Conservation (phyloP, 176 grass and related monocot genomes). For the Saccharum officinarum region DNA sequence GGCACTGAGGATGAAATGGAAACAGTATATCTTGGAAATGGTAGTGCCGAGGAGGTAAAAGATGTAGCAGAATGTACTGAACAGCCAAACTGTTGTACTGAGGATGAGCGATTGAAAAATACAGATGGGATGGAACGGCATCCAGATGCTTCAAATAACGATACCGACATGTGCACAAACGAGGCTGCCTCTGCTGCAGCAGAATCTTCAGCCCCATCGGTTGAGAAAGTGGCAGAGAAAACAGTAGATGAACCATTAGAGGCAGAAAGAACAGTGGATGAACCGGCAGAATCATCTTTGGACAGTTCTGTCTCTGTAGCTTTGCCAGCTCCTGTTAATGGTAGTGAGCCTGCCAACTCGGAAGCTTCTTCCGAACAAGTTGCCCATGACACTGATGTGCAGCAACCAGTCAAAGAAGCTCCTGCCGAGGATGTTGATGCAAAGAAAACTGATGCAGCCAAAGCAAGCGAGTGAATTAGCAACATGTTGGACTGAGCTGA, state of each 20-base stretch:
- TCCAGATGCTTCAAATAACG: constrained; percentile 33
- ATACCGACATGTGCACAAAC: constrained; percentile 40
- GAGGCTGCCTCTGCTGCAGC: constrained; percentile 30
- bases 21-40: constrained; percentile 41
- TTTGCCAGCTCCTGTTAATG: constrained; percentile 29
- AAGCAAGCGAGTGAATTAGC: constrained; percentile 40
- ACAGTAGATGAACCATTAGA: constrained; percentile 23
- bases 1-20: constrained; percentile 49
- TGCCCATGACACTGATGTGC: neutral
- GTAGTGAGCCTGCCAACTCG: neutral
- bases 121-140: constrained; percentile 18
- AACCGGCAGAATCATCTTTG: constrained; percentile 10
- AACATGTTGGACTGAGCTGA: constrained; percentile 32
- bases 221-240: constrained; percentile 26
- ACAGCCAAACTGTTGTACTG: constrained; percentile 29
- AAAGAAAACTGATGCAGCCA: constrained; percentile 26
- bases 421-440: neutral
- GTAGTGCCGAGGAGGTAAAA: constrained; percentile 33
- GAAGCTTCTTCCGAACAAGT: constrained; percentile 26
- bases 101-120: constrained; percentile 38
- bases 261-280: constrained; percentile 25
- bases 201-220: constrained; percentile 23
- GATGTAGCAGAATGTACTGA: constrained; percentile 39
- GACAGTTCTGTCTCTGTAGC: constrained; percentile 26
- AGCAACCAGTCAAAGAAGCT: constrained; percentile 34